Evolutionary conservation across 73 alveolate species (phyloP), one percentile per base, ranked within the genome.

Genomic region (Paramecium biaurelia): DNA sequence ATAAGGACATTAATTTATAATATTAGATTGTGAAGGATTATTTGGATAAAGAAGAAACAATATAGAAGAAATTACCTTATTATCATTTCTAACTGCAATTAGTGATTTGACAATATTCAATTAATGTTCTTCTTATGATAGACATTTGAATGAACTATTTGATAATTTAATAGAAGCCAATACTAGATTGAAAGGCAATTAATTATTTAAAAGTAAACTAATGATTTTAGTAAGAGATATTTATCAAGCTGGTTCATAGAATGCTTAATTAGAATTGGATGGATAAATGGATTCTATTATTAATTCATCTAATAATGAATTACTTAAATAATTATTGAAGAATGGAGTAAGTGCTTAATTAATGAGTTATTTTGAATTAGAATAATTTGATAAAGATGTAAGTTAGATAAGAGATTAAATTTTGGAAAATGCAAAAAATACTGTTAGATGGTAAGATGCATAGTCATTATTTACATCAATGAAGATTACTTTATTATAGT

Each of bases 61-160:
- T 30, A 15, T 53, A 37, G 93, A 86, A 37, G 93, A 86, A 20
- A 49, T 59, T 12, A 86, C 43, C 11, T 11, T 86, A 5, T 30
- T 86, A 18, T 38, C 42, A 0, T 58, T 32, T 58, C 20, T 86
- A 23, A 32, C 93, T 18, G 72, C 59, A 14, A 30, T 86, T 18
- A 86, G 93, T 58, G 88, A 86, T 35, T 53, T 86, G 7, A 85
- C 92, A 6, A 85, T 85, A 15, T 67, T 95, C 12, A 93, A 93
- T 58, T 43, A 89, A 38, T 96, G 94, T 76, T 28, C 94, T 32
- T 43, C 70, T 24, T 35, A 45, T 49, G 59, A 37, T 56, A 49
- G 82, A 47, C 85, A 63, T 32, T 56, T 85, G 41, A 57, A 49
- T 57, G 93, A 85, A 5, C 2, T 85, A 11, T 58, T 85, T 28